Base-by-base conservation (phyloP, 2,329 filamentous ascomycete species). In the Botrytis aclada region DNA sequence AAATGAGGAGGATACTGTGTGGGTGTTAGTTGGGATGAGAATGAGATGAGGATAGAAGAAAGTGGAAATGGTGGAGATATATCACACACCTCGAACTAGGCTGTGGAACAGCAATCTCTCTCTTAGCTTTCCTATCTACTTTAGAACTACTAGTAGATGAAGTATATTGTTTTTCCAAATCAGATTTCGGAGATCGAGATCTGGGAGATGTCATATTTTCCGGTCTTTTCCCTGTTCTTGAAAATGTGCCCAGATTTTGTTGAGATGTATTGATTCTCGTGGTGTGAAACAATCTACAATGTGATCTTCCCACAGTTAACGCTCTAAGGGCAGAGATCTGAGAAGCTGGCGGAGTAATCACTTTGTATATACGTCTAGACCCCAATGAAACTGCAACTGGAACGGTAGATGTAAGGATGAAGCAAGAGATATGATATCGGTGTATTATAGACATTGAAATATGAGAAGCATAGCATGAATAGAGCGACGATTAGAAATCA, bases 1-100 rank as follows among this genome's bases (percentile, higher is more conserved):
- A 98, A 65, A 99, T 85, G 22, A 98, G 87, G 47, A 98, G 79
- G 64, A 98, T 90, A 77, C 93, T 97, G 73, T 75, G 65, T 66
- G 62, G 75, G 54, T 37, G 62, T 60, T 61, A 37, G 22, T 29
- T 18, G 34, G 5, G 37, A 43, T 34, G 45, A 51, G 34, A 34
- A 70, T 1, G 2, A 34, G 25, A 41, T 14, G 1, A n/a, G 16
- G 20, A 56, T 29, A 10, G 32, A 32, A 18, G 39, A 20, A 1
- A 29, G 25, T 54, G 25, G 1, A 25, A 29, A 12, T 9, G 2
- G 41, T 4, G 7, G 39, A 61, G 5, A 37, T 73, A 25, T 29
- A 20, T 67, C 47, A 51, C 32, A 72, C 81, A 88, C 88, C 88
- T 90, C 20, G 90, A 88, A 80, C 90, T 93, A 3, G 92, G 91